phyloP scores from a whole-genome alignment of 345 rosid genomes.

The Mangifera indica region DNA sequence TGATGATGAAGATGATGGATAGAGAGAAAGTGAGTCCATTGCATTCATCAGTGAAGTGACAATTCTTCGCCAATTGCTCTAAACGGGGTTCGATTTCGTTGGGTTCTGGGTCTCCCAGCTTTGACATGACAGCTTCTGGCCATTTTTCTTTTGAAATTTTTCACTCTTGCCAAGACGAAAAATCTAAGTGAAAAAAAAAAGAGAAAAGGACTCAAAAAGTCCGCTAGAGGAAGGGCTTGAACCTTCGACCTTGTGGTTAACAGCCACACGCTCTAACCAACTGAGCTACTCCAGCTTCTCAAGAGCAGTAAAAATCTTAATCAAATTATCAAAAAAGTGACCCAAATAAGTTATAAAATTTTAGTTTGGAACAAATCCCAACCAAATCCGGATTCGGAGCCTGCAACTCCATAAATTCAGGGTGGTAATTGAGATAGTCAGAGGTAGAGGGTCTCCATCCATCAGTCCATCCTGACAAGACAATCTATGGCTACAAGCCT shows the following conservation, averaged over 20 bases:
- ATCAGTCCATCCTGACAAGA: too few species aligned
- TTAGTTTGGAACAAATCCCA: neutral
- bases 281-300: constrained; percentile 48
- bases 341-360: too few species aligned
- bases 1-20: neutral
- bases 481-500: too few species aligned
- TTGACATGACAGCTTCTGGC: neutral
- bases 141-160: too few species aligned
- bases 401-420: neutral
- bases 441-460: too few species aligned
- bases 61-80: neutral
- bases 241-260: constrained; percentile 57
- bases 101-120: neutral
- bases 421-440: neutral
- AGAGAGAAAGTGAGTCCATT: neutral
- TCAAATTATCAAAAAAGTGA: too few species aligned
- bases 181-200: too few species aligned
- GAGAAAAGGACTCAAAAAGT: too few species aligned
- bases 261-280: constrained; percentile 53
- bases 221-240: constrained; percentile 40
- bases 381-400: constrained; percentile 8
- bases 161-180: too few species aligned
- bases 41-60: constrained; percentile 21
- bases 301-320: too few species aligned
- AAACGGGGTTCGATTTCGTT: neutral